Percentiles rank a stretch among this genome's conserved stretches.
Evolutionary conservation across 306 rosid genomes (phyloP).

Genomic region (Betula pendula): DNA sequence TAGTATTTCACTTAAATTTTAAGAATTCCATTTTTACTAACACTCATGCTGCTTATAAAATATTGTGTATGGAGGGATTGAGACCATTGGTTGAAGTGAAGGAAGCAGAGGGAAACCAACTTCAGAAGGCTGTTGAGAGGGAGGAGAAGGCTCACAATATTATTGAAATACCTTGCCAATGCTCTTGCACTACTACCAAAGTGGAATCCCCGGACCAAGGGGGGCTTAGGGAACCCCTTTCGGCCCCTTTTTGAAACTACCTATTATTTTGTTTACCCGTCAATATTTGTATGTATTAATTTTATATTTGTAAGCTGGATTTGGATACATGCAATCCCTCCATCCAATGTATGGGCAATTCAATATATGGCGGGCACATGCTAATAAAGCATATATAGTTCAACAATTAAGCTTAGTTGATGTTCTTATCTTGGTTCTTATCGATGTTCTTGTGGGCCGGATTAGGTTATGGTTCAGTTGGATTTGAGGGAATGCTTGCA

Average conservation of each 20-base stretch:
- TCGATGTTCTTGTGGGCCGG: no score
- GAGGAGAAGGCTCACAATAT: constrained; percentile 22
- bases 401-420: no score
- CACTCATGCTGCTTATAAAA: not conserved
- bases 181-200: constrained; percentile 25
- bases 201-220: constrained; percentile 22
- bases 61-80: constrained; percentile 34
- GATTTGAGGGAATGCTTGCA: no score
- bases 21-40: not conserved
- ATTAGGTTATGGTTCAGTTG: no score
- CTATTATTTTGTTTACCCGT: not conserved
- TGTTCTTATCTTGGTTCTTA: no score
- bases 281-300: not conserved
- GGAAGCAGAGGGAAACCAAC: constrained; percentile 5
- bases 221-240: constrained; percentile 50
- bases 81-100: constrained; percentile 29
- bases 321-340: no score
- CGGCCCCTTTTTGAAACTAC: constrained; percentile 72
- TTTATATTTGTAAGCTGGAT: no score
- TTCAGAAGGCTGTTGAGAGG: constrained; percentile 21
- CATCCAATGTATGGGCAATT: no score
- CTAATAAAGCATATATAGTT: no score
- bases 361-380: no score
- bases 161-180: constrained; percentile 37
- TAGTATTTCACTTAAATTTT: no score